A percentile compares a stretch with the other conserved stretches of the same genome.
Conservation (phyloP, 257 asterid genomes). For the Thymus mandschuricus region DNA sequence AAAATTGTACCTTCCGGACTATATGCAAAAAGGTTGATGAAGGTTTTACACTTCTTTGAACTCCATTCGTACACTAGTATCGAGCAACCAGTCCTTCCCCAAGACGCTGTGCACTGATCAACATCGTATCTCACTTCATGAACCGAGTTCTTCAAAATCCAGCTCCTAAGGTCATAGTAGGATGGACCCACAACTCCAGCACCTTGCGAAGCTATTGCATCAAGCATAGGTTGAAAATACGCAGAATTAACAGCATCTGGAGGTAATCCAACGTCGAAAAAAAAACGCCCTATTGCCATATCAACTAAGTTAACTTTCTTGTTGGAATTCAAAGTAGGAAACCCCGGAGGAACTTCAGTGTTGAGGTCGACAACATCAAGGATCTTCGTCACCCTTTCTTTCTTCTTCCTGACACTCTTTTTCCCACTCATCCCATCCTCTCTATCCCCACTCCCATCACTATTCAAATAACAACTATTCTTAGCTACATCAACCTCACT, state of each 20-base stretch:
- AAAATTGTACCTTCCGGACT: constrained; percentile 71
- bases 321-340: constrained; percentile 34
- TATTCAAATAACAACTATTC: constrained; percentile 47
- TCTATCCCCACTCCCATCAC: constrained; percentile 37
- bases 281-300: constrained; percentile 84
- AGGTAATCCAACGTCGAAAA: constrained; percentile 73
- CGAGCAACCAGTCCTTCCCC: constrained; percentile 82
- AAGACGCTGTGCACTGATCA: constrained; percentile 57
- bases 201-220: constrained; percentile 75
- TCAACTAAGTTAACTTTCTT: constrained; percentile 61
- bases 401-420: constrained; percentile 61
- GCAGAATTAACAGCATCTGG: constrained; percentile 72
- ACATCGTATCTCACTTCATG: constrained; percentile 69
- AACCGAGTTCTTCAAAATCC: constrained; percentile 69
- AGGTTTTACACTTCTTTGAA: constrained; percentile 60
- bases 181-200: constrained; percentile 64
- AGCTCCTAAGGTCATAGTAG: constrained; percentile 75
- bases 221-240: constrained; percentile 88
- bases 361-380: constrained; percentile 37
- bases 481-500: constrained; percentile 42
- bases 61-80: constrained; percentile 74
- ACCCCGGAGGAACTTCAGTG: constrained; percentile 38
- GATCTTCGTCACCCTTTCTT: constrained; percentile 64
- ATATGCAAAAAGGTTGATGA: constrained; percentile 55
- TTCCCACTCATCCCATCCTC: constrained; percentile 53